Base-by-base conservation (phyloP, 1,284 basidiomycete species). In the Heterobasidion irregulare region DNA sequence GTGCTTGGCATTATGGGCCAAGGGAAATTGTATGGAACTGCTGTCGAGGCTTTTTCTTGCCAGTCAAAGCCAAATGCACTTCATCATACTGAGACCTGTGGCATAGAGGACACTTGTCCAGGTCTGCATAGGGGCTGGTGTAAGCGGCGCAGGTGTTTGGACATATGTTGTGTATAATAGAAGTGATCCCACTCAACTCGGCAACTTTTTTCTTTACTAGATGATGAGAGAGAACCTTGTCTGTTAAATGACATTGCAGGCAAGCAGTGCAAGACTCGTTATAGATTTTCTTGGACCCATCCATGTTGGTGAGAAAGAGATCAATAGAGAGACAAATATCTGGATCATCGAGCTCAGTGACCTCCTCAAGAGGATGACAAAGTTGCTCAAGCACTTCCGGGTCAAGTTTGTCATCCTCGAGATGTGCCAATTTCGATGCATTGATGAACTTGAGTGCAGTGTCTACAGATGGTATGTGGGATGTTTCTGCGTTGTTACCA, bases 161-260 rank as follows among this genome's bases (percentile, higher is more conserved):
- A 51, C 69, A 72, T 67, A 71, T 71, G 53, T 72, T 63, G 19
- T 57, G 43, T 1, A 46, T 26, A 6, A 70, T 49, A 1, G 63
- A 47, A 8, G 47, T 9, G 12, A 71, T 57, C 5, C 69, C 66
- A 9, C 52, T 67, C 43, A 68, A 47, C 0, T 65, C 52, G 9
- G 38, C 54, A 2, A 68, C 52, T 6, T 46, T 50, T 8, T 52
- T 46, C 47, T 68, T 63, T 46, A 70, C 59, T 6, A 52, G 26
- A 47, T 65, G 51, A 43, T 63, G 65, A 0, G 66, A 65, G 1
- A 67, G 62, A 47, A 47, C 16, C 2, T 47, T 26, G 16, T 16
- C n/a, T 16, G 10, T 16, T 9, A 2, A 3, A 16, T 16, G 36
- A n/a, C 26, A 35, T 1, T 18, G 50, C 8, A 41, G 34, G 15